Conservation (phyloP, 495 filamentous ascomycete genomes). For the Aspergillus nidulans region DNA sequence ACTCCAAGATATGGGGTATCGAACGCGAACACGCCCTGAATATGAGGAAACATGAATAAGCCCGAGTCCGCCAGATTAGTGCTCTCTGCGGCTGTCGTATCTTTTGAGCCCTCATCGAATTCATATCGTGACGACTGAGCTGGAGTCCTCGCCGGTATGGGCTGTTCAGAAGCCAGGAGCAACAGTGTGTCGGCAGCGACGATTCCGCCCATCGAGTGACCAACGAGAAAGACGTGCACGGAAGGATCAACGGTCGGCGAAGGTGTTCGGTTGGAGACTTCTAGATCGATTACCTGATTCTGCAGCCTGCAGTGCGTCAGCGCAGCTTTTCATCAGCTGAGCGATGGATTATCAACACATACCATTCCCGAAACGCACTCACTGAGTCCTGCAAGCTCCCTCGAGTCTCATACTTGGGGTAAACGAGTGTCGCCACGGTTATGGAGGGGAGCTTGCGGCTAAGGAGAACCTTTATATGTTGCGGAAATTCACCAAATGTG, state of each 20-base stretch:
- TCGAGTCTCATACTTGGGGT: conserved; percentile 88
- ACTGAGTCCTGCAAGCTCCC: conserved; percentile 84
- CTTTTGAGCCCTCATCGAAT: conserved; percentile 9
- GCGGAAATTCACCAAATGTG: conserved; percentile 77
- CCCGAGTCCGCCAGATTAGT: conserved; percentile 25
- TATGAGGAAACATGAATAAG: conserved; percentile 58
- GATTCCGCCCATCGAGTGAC: conserved; percentile 97
- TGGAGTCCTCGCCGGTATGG: conserved; percentile 43
- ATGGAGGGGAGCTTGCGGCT: conserved; percentile 69
- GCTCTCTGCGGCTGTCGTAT: conserved; percentile 22
- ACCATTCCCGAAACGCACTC: conserved; percentile 81
- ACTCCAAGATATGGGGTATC: conserved; percentile 95
- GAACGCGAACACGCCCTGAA: conserved; percentile 87
- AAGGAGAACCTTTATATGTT: conserved; percentile 66
- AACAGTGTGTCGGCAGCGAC: conserved; percentile 86
- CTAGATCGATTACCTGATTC: conserved; percentile 89
- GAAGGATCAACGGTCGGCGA: conserved; percentile 86
- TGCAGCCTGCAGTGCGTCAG: conserved; percentile 59
- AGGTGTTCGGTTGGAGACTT: conserved; percentile 75
- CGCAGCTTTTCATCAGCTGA: not conserved
- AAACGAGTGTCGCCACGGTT: conserved; percentile 64
- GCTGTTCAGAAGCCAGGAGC: conserved; percentile 61
- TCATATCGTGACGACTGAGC: conserved; percentile 12
- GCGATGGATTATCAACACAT: conserved; percentile 5
- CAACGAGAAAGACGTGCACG: conserved; percentile 77